Conservation (phyloP, 176 grass and related monocot genomes). For the Miscanthus lutarioriparius region DNA sequence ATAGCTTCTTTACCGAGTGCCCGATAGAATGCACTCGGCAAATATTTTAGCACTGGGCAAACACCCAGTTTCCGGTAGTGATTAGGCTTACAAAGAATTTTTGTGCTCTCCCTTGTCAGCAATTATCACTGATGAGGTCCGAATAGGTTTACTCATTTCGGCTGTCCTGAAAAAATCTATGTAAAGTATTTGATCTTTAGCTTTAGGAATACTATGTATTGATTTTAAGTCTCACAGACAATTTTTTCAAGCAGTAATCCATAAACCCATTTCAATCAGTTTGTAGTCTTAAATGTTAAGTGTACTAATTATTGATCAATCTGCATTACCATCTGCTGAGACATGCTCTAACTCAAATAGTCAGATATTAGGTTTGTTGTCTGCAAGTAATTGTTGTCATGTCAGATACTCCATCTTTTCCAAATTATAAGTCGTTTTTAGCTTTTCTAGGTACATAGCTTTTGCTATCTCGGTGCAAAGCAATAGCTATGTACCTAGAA, state of each 20-base stretch:
- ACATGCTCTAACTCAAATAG: constrained; percentile 23
- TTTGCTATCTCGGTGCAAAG: background rate
- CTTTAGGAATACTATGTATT: background rate
- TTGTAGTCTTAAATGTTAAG: background rate
- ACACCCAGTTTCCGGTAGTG: no score
- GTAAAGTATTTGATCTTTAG: background rate
- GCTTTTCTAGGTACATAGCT: background rate
- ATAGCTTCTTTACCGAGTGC: no score
- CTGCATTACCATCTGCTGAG: background rate
- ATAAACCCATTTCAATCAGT: background rate
- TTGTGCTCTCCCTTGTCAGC: background rate
- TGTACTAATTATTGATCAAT: background rate
- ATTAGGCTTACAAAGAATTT: background rate
- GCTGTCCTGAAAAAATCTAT: background rate
- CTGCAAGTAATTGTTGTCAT: background rate
- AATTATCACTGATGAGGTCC: background rate
- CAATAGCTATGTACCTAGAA: background rate
- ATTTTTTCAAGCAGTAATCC: constrained; percentile 3
- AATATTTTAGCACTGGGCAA: no score
- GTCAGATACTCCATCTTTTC: background rate
- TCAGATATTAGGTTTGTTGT: constrained; percentile 15
- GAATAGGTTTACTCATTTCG: constrained; percentile 1
- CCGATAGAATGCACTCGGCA: no score
- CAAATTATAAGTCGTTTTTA: background rate
- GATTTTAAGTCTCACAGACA: constrained; percentile 15